phyloP scores from a whole-genome alignment of 495 filamentous ascomycete genomes.

The Pyrenopolyporus hunteri region DNA sequence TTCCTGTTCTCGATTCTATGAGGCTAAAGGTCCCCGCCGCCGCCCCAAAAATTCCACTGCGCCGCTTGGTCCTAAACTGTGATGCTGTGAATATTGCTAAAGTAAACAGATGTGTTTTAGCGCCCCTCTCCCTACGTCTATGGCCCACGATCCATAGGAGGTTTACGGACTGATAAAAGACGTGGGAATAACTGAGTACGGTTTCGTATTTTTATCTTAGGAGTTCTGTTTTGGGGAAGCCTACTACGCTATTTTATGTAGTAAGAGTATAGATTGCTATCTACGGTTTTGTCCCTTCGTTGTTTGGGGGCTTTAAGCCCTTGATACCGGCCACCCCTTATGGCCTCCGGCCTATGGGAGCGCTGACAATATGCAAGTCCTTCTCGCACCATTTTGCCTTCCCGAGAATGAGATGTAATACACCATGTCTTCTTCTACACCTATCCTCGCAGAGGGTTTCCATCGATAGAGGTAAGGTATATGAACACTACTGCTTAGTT shows the following conservation, averaged over 20 bases:
- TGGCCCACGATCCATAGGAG: no score
- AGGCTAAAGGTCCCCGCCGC: no score
- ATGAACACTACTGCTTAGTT: background rate
- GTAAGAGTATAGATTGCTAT: background rate
- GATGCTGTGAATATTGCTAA: no score
- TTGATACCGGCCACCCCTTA: background rate
- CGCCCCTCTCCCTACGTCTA: no score
- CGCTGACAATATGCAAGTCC: slow-evolving; percentile 20
- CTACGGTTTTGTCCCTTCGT: slow-evolving; percentile 9
- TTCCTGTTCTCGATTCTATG: no score
- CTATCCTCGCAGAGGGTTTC: background rate
- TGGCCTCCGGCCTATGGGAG: background rate
- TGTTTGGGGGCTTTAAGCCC: background rate
- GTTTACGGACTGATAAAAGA: no score
- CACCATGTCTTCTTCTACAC: background rate
- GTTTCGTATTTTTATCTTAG: background rate
- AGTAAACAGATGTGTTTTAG: no score
- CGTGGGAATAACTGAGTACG: no score
- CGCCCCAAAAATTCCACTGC: no score
- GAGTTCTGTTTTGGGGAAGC: background rate
- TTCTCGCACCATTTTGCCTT: slow-evolving; percentile 9
- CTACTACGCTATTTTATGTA: background rate
- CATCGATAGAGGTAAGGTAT: background rate
- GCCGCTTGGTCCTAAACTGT: no score
- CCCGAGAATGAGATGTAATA: slow-evolving; percentile 21